phyloP scores from a whole-genome alignment of 2,329 filamentous ascomycete genomes.

The Seiridium unicorne region DNA sequence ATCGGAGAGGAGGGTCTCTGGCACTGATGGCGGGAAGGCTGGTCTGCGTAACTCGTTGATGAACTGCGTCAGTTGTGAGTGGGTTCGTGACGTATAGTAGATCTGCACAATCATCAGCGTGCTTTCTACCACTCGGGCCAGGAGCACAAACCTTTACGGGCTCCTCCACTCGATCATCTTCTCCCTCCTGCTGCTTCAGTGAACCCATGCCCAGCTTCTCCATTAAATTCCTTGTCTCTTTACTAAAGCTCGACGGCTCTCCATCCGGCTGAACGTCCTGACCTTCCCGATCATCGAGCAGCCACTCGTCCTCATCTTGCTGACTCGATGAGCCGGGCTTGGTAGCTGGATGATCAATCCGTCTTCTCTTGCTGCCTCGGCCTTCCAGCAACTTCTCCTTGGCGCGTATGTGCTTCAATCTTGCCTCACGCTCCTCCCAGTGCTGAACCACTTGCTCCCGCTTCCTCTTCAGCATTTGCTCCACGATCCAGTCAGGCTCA shows the following conservation, averaged over 20 bases:
- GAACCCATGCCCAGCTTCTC: constrained; percentile 57
- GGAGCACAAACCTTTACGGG: constrained; percentile 60
- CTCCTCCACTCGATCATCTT: constrained; percentile 45
- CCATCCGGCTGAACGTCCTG: constrained; percentile 38
- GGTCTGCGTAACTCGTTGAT: constrained; percentile 78
- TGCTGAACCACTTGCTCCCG: constrained; percentile 63
- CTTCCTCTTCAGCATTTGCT: constrained; percentile 70
- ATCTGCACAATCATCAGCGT: constrained; percentile 46
- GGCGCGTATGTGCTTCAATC: constrained; percentile 63
- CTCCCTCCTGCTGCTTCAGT: constrained; percentile 28
- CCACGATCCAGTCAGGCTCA: constrained; percentile 82
- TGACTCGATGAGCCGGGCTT: constrained; percentile 34
- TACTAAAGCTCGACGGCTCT: constrained; percentile 59
- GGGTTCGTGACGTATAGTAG: constrained; percentile 89
- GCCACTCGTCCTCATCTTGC: constrained; percentile 65
- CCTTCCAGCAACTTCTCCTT: constrained; percentile 59
- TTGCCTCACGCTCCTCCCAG: constrained; percentile 73
- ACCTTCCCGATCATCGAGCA: constrained; percentile 66
- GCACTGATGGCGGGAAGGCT: constrained; percentile 70
- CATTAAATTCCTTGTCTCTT: constrained; percentile 73
- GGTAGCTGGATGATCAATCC: constrained; percentile 33
- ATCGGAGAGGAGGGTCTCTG: constrained; percentile 33
- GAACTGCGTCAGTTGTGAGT: constrained; percentile 89
- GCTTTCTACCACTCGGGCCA: constrained; percentile 7
- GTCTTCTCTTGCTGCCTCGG: constrained; percentile 44